A percentile compares a stretch with the other conserved stretches of the same genome.
These are phyloP conservation scores for Hypoxylon crocopeplum DNA, from an alignment of 495 filamentous ascomycete genomes.

Conservation along the genomic window DNA sequence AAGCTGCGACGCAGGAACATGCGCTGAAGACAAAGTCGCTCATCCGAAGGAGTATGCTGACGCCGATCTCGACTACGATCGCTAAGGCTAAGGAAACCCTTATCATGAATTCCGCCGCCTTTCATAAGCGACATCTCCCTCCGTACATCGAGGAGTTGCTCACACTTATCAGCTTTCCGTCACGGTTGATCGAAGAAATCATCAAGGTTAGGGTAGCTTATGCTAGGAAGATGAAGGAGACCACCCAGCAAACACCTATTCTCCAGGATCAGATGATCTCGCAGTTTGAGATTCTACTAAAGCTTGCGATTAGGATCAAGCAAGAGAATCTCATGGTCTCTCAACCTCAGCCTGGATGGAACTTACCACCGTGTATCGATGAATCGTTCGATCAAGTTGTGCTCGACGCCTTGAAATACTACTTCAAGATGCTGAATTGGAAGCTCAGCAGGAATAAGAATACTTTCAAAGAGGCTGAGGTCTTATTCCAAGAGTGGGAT, in stretches of 20 bases:
- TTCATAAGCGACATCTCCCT: slow-evolving; percentile 89
- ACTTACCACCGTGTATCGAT: slow-evolving; percentile 93
- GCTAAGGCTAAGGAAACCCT: slow-evolving; percentile 91
- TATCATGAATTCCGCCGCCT: slow-evolving; percentile 84
- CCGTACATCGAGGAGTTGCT: slow-evolving; percentile 97
- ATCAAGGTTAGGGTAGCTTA: slow-evolving; percentile 92
- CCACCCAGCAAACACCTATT: slow-evolving; percentile 80
- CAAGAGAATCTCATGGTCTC: slow-evolving; percentile 83
- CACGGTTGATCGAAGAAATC: slow-evolving; percentile 93
- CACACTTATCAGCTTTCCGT: slow-evolving; percentile 95
- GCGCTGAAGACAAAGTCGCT: slow-evolving; percentile 43
- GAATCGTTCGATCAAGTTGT: slow-evolving; percentile 97
- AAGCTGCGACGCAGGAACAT: slow-evolving; percentile 44
- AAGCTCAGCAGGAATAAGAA: slow-evolving; percentile 97
- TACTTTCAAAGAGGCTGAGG: slow-evolving; percentile 98
- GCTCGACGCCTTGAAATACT: slow-evolving; percentile 92
- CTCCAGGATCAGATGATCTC: slow-evolving; percentile 96
- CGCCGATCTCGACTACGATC: slow-evolving; percentile 81
- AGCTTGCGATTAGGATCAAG: slow-evolving; percentile 90
- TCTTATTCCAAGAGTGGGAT: slow-evolving; percentile 95
- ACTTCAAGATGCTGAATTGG: slow-evolving; percentile 97
- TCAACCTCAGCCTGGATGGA: slow-evolving; percentile 90
- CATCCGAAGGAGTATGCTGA: slow-evolving; percentile 75
- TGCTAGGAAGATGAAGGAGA: slow-evolving; percentile 91
- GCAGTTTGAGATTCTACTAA: slow-evolving; percentile 92